phyloP scores from a whole-genome alignment of 2,329 filamentous ascomycete genomes.

The Neonectria punicea region DNA sequence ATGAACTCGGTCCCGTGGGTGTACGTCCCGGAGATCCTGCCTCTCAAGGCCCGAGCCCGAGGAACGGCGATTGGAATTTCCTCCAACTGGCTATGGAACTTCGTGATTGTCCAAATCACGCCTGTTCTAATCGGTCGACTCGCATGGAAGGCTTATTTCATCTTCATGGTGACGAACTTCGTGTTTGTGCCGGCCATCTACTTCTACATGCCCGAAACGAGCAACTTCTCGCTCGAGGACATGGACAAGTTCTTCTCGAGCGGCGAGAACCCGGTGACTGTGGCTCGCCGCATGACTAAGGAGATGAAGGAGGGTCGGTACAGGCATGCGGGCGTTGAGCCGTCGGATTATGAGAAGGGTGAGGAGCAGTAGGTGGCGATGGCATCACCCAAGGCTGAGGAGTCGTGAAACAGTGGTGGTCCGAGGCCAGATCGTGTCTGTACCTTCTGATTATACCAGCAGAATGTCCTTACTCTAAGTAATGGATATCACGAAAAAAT shows the following conservation, averaged over 20 bases:
- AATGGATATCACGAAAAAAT: not conserved
- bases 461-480: no score
- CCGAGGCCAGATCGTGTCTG: no score
- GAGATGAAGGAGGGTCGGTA: slow-evolving; percentile 24
- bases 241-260: slow-evolving; percentile 52
- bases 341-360: slow-evolving; percentile 21
- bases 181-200: slow-evolving; percentile 54
- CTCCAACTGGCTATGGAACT: slow-evolving; percentile 52
- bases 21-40: slow-evolving; percentile 31
- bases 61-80: slow-evolving; percentile 27
- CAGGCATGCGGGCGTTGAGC: slow-evolving; percentile 17
- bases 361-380: slow-evolving; percentile 12
- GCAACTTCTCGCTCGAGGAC: slow-evolving; percentile 59
- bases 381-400: not conserved
- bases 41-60: slow-evolving; percentile 26
- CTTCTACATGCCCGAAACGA: slow-evolving; percentile 64
- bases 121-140: slow-evolving; percentile 58
- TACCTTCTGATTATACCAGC: no score
- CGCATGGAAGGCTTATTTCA: slow-evolving; percentile 61
- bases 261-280: slow-evolving; percentile 18
- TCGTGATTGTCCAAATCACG: slow-evolving; percentile 61
- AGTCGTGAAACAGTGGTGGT: not conserved
- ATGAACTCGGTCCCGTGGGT: slow-evolving; percentile 32
- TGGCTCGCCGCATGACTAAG: slow-evolving; percentile 22
- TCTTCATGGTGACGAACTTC: slow-evolving; percentile 61